Percentiles rank a stretch among this genome's conserved stretches.
Evolutionary conservation across 345 rosid species (phyloP).

Genomic region (Camelina laxa): DNA sequence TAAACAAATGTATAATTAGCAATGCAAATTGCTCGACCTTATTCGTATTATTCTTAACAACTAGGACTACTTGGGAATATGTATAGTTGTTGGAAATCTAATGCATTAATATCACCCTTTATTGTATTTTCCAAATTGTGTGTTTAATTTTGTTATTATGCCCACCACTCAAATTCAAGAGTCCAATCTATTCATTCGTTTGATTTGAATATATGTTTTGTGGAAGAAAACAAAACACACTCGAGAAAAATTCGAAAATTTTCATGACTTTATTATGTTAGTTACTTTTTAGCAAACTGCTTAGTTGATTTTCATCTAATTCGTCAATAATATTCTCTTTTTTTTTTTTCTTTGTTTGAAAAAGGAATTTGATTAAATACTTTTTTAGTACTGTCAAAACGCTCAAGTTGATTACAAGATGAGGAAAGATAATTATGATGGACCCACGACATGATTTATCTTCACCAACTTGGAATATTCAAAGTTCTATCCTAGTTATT

Average conservation of each 20-base stretch:
- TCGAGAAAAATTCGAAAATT: slow-evolving; percentile 6
- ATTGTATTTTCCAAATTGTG: slow-evolving; percentile 27
- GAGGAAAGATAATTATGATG: slow-evolving; percentile 35
- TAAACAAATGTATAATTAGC: slow-evolving; percentile 19
- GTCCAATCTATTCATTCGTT: slow-evolving; percentile 29
- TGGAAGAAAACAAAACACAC: slow-evolving; percentile 34
- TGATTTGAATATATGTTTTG: slow-evolving; percentile 34
- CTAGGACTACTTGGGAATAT: slow-evolving; percentile 39
- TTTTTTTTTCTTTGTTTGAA: slow-evolving; percentile 31
- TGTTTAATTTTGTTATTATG: slow-evolving; percentile 38
- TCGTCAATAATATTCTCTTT: slow-evolving; percentile 8
- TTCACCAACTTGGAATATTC: slow-evolving; percentile 40
- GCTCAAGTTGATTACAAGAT: slow-evolving; percentile 44
- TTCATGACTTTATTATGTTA: slow-evolving; percentile 19
- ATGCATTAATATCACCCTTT: slow-evolving; percentile 40
- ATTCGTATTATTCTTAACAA: slow-evolving; percentile 38
- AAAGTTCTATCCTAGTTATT: slow-evolving; percentile 15
- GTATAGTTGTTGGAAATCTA: slow-evolving; percentile 43
- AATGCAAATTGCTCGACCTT: slow-evolving; percentile 33
- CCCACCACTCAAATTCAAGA: slow-evolving; percentile 42
- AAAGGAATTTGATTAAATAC: slow-evolving; percentile 26
- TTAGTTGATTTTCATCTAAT: slow-evolving; percentile 28
- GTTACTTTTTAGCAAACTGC: slow-evolving; percentile 34
- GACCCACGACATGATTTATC: slow-evolving; percentile 35
- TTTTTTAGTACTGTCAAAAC: slow-evolving; percentile 32